Percentiles rank a stretch among this genome's conserved stretches.
These are phyloP conservation scores for Tetrahymena thermophila DNA, from an alignment of 73 alveolate species.

Conservation along the genomic window DNA sequence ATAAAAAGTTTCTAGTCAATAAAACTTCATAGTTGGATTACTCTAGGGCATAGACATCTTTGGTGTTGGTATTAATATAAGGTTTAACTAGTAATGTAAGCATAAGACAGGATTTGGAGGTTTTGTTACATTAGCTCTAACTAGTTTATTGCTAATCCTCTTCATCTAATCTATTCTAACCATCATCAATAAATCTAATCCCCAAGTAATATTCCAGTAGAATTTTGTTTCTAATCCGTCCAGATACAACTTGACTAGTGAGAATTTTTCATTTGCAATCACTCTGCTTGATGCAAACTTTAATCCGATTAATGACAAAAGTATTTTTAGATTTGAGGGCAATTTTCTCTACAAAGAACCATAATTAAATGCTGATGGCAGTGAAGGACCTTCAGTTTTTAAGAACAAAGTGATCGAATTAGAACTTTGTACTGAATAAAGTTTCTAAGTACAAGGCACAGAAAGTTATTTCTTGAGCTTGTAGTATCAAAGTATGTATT, in stretches of 20 bases:
- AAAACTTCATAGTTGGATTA: background rate
- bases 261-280: background rate
- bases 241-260: background rate
- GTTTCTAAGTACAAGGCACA: background rate
- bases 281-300: background rate
- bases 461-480: background rate
- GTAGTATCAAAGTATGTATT: background rate
- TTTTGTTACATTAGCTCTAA: background rate
- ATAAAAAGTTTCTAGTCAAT: background rate
- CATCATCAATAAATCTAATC: background rate
- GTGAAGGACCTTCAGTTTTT: background rate
- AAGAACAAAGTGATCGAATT: background rate
- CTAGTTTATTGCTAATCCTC: background rate
- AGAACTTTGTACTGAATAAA: background rate
- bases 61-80: background rate
- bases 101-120: background rate
- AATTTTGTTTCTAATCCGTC: background rate
- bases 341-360: background rate
- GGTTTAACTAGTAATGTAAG: background rate
- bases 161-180: background rate
- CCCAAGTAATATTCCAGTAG: background rate
- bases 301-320: background rate
- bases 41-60: background rate
- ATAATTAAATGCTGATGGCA: background rate
- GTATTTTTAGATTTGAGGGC: background rate